These are phyloP conservation scores for Endocladia muricata DNA, from an alignment of 31 red algal genomes.

Conservation along the genomic window DNA sequence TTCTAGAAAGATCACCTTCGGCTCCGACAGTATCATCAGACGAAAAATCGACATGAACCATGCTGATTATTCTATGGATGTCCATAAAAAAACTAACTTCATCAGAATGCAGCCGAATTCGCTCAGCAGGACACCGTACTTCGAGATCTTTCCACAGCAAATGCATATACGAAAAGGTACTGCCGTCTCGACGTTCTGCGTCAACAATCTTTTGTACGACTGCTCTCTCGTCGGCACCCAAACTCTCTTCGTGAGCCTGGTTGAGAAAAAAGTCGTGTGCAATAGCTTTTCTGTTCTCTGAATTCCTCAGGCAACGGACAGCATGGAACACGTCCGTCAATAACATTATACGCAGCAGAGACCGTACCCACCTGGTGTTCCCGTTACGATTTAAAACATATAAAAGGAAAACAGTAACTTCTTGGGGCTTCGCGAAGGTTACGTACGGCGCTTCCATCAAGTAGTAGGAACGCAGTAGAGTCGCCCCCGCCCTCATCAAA, in stretches of 20 bases:
- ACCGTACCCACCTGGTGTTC: conserved; percentile 22
- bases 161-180: conserved; percentile 10
- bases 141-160: conserved; percentile 22
- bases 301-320: not conserved
- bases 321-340: conserved; percentile 36
- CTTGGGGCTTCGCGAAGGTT: conserved; percentile 1
- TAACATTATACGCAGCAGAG: conserved; percentile 23
- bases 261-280: not conserved
- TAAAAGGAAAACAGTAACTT: conserved; percentile 20
- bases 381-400: not conserved
- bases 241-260: not conserved
- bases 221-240: conserved; percentile 11
- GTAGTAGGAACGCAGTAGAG: conserved; percentile 25
- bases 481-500: conserved; percentile 12
- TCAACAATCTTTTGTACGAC: conserved; percentile 4
- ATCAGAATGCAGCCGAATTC: not conserved
- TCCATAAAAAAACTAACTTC: conserved; percentile 44
- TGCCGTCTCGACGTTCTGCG: not conserved
- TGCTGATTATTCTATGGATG: conserved; percentile 31
- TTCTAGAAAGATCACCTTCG: not conserved
- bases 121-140: not conserved
- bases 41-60: conserved; percentile 13
- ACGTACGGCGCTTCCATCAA: not conserved
- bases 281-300: not conserved
- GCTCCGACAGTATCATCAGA: not conserved